Evolutionary conservation across 805 yeast species (phyloP).

Genomic region (Torulaspora microellipsoides): DNA sequence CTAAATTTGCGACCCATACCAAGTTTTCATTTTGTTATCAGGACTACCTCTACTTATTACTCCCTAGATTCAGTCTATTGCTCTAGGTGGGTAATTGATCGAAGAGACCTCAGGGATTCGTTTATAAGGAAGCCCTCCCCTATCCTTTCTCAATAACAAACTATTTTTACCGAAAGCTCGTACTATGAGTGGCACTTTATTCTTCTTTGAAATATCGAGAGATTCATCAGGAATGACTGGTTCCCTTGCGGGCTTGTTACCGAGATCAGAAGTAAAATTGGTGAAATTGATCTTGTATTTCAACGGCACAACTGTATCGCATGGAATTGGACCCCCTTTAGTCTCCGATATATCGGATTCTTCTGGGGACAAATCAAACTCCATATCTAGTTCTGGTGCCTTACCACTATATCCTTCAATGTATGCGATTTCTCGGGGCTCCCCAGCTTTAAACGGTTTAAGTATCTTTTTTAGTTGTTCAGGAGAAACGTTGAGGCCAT

Average conservation of each 20-base stretch:
- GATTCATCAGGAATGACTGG: conserved; percentile 22
- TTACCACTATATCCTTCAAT: conserved; percentile 18
- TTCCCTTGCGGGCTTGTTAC: conserved; percentile 26
- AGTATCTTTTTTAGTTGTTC: conserved; percentile 28
- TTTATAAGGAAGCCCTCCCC: conserved; percentile 36
- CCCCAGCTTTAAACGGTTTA: conserved; percentile 34
- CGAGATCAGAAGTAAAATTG: conserved; percentile 25
- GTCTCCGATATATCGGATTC: conserved; percentile 30
- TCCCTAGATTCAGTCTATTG: conserved; percentile 5
- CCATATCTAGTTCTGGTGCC: conserved; percentile 19
- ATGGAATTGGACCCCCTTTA: conserved; percentile 29
- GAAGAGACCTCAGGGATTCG: conserved; percentile 30
- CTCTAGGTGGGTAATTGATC: conserved; percentile 29
- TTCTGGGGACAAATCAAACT: conserved; percentile 11
- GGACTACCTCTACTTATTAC: neutral
- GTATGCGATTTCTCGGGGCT: conserved; percentile 30
- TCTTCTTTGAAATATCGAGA: conserved; percentile 8
- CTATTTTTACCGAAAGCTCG: conserved; percentile 35
- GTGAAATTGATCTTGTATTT: conserved; percentile 26
- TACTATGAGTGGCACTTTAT: conserved; percentile 26
- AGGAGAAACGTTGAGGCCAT: conserved; percentile 30
- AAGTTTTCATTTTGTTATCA: too few relatives aligned
- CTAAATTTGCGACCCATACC: too few relatives aligned
- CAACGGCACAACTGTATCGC: conserved; percentile 22
- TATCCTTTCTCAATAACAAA: conserved; percentile 29